Base-by-base conservation (phyloP, 768 basidiomycete genomes). In the Pleurotus sapidus region DNA sequence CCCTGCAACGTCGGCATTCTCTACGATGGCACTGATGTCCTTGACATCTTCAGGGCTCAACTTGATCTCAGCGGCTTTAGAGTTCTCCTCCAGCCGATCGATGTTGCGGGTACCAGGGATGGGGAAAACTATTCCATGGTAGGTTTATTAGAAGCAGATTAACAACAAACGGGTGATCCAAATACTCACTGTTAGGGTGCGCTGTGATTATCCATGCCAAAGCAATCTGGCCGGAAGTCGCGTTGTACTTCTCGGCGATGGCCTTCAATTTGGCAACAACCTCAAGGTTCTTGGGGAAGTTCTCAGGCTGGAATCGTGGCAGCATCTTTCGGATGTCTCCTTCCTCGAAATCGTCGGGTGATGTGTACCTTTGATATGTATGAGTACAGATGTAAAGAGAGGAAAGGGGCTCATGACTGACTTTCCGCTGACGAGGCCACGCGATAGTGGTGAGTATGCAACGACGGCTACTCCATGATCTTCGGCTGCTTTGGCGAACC, bases 231-330 rank as follows among this genome's bases (percentile, higher is more conserved):
- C 70, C 72, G 1, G 72, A 61, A 11, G 75, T 74, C 9, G 69
- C 71, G 20, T 59, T 27, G 61, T 74, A 58, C 43, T 63, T 65
- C 27, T 63, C 59, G 5, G 68, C 73, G 27, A 76, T 67, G 15
- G 51, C 27, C 57, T 67, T 66, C 14, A 76, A 56, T 30, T 66
- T 65, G 5, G 76, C 72, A 6, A 61, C 71, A 5, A 79, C 48
- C 27, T 69, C 71, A 34, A 78, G 65, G 53, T 80, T 74, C 55
- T 72, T 77, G 0, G 74, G 74, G 64, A 81, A 81, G 63, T 79
- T 80, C 58, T 77, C 76, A 48, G 67, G 62, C 9, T 67, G 69
- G 57, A 67, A 69, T 42, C 66, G 60, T 15, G 74, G 74, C 20
- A 74, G 57, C 24, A 60, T 55, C 12, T 67, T 63, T 8, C 76